Evolutionary conservation across 2,329 filamentous ascomycete genomes (phyloP).

Genomic region (Phoma herbarum): DNA sequence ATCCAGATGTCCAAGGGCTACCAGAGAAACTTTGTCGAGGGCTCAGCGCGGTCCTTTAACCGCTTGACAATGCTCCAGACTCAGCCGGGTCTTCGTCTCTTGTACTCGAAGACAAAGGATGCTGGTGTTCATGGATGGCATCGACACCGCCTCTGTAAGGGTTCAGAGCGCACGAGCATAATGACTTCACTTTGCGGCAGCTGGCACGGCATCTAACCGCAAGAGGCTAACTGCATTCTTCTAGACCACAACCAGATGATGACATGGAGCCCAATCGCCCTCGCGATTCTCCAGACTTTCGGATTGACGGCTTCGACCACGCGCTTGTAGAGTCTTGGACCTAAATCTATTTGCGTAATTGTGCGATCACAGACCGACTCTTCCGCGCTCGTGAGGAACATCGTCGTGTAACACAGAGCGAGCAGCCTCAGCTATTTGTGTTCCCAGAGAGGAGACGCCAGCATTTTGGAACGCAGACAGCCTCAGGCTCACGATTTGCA

Average conservation of each 20-base stretch:
- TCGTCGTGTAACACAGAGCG: background rate
- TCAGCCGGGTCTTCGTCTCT: background rate
- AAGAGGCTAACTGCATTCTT: slow-evolving; percentile 21
- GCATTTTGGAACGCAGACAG: slow-evolving; percentile 15
- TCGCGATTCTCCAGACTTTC: slow-evolving; percentile 35
- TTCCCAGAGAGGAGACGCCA: slow-evolving; percentile 6
- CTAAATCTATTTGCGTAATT: slow-evolving; percentile 19
- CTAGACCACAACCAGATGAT: slow-evolving; percentile 42
- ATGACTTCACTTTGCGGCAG: slow-evolving; percentile 22
- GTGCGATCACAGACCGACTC: slow-evolving; percentile 16
- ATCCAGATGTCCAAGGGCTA: background rate
- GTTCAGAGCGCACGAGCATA: slow-evolving; percentile 12
- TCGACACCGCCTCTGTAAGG: slow-evolving; percentile 16
- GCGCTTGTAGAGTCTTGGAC: slow-evolving; percentile 20
- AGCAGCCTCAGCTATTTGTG: slow-evolving; percentile 12
- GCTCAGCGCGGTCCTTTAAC: background rate
- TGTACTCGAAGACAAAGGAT: slow-evolving; percentile 2
- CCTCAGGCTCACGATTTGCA: slow-evolving; percentile 18
- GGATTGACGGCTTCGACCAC: slow-evolving; percentile 29
- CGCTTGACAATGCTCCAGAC: background rate
- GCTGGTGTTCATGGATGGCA: slow-evolving; percentile 5
- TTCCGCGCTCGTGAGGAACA: slow-evolving; percentile 11
- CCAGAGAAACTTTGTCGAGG: background rate
- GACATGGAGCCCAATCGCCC: slow-evolving; percentile 39
- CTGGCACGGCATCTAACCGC: slow-evolving; percentile 22